A percentile compares a stretch with the other conserved stretches of the same genome.
Conservation (phyloP, 2,329 filamentous ascomycete genomes). For the Fusarium staphyleae region DNA sequence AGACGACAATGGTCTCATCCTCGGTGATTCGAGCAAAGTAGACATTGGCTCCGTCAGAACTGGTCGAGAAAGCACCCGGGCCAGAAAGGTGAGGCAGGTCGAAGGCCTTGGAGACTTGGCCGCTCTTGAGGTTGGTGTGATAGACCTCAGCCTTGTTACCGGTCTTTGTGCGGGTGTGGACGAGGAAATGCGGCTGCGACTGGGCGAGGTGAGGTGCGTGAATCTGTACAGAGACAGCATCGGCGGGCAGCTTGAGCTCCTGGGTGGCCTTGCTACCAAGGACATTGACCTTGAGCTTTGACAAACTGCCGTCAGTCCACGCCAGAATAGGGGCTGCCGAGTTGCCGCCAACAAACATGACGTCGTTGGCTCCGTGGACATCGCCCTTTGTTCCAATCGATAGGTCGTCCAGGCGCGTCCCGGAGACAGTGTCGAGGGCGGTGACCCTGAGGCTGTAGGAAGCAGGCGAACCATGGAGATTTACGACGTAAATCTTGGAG, state of each 20-base stretch:
- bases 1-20: conserved; percentile 75
- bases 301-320: conserved; percentile 71
- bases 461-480: conserved; percentile 72
- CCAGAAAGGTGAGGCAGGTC: conserved; percentile 75
- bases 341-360: conserved; percentile 79
- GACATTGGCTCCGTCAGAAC: conserved; percentile 78
- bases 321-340: conserved; percentile 76
- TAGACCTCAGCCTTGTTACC: conserved; percentile 87
- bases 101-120: conserved; percentile 77
- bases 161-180: conserved; percentile 75
- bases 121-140: conserved; percentile 77
- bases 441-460: conserved; percentile 81
- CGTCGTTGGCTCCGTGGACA: conserved; percentile 67
- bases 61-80: conserved; percentile 78
- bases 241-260: conserved; percentile 58
- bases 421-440: conserved; percentile 74
- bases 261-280: conserved; percentile 66
- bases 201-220: conserved; percentile 77
- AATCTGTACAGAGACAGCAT: conserved; percentile 63
- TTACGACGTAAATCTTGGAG: conserved; percentile 77
- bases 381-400: conserved; percentile 77
- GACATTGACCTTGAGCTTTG: conserved; percentile 74
- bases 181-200: conserved; percentile 81
- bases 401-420: conserved; percentile 75
- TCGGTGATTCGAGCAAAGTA: conserved; percentile 86